Base-by-base conservation (phyloP, 495 filamentous ascomycete species). In the Lasiosphaeriaceae sp. region DNA sequence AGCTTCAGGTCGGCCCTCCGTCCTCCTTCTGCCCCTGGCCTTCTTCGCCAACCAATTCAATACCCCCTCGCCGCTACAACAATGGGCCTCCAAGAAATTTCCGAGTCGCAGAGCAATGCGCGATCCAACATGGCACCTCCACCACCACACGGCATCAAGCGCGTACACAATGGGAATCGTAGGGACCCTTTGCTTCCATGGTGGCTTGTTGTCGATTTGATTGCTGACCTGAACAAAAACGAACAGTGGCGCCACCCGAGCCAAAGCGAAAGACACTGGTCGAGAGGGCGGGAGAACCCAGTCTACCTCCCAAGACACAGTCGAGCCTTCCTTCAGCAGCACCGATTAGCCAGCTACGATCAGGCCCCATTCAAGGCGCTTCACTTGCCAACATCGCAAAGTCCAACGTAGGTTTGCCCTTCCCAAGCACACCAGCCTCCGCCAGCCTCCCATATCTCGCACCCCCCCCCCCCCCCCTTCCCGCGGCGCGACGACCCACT, bases 41-140 rank as follows among this genome's bases (percentile, higher is more conserved):
- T n/a, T n/a, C n/a, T n/a, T n/a, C n/a, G n/a, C n/a, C n/a, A n/a
- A n/a, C 50, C 59, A 50, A 46, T 59, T 59, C 37, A 52, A 49
- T 3, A 24, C 47, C 35, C 24, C 44, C 54, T 31, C 64, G 34
- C 51, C 22, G 44, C 55, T 17, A 11, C 34, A 21, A 45, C 35
- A 16, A 57, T 34, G 45, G 67, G 62, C 14, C 66, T 77, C 20
- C 62, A 72, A 47, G 74, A 78, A 59, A 72, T 74, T 47, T 70
- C 82, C 54, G 77, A 83, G 3, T 88, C 89, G 3, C 78, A 84
- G 53, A 83, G 75, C 58, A 94, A 94, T 73, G 75, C 83, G 56
- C 85, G 89, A 57, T 79, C 83, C 14, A 77, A 78, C 23, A 68
- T 77, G 29, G 71, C 78, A 55, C 79, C 77, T 23, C 65, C 73